Evolutionary conservation across 2,329 filamentous ascomycete species (phyloP).

Genomic region (Aspergillus sp.): DNA sequence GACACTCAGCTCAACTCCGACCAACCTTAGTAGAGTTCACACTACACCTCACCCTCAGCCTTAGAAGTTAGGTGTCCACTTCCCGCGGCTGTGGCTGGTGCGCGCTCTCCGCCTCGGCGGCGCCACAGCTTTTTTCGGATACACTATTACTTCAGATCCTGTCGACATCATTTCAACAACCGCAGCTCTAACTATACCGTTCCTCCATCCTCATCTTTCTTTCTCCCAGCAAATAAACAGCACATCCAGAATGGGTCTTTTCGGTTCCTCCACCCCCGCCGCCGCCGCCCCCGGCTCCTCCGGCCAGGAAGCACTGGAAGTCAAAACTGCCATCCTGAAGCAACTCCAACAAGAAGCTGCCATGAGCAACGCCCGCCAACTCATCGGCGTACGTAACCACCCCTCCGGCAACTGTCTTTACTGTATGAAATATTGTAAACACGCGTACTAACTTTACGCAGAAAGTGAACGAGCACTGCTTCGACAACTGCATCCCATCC

Average conservation of each 20-base stretch:
- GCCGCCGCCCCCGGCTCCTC: slow-evolving; percentile 11
- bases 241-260: slow-evolving; percentile 35
- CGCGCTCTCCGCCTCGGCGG: slow-evolving; percentile 8
- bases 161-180: slow-evolving; percentile 6
- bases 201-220: neutral
- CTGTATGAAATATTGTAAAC: no score
- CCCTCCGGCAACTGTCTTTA: neutral
- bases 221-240: neutral
- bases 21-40: slow-evolving; percentile 3
- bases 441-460: slow-evolving; percentile 32
- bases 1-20: neutral
- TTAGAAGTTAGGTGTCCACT: slow-evolving; percentile 26
- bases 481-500: slow-evolving; percentile 72
- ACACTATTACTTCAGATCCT: slow-evolving; percentile 9
- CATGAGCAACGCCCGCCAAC: slow-evolving; percentile 65
- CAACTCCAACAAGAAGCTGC: slow-evolving; percentile 65
- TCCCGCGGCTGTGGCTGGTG: slow-evolving; percentile 22
- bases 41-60: slow-evolving; percentile 1
- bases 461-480: slow-evolving; percentile 82
- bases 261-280: slow-evolving; percentile 37
- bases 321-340: slow-evolving; percentile 60
- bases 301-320: slow-evolving; percentile 30
- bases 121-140: neutral
- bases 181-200: neutral
- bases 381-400: slow-evolving; percentile 63